Base-by-base conservation (phyloP, 768 basidiomycete species). In the Boletus vermiculosoides region DNA sequence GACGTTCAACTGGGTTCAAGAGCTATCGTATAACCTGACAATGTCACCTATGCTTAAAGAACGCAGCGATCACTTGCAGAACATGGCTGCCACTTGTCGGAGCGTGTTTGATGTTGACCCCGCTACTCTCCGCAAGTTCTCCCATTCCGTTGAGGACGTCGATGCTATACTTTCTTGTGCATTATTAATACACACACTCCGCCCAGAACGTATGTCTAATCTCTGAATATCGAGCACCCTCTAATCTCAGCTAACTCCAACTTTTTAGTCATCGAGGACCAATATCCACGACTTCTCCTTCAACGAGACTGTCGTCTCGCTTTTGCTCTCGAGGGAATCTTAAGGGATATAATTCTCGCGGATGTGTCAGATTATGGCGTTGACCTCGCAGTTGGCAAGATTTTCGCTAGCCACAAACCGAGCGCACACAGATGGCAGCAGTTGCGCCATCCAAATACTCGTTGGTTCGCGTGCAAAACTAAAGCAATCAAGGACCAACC, bases 231-330 rank as follows among this genome's bases (percentile, higher is more conserved):
- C n/a, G 16, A n/a, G 18, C 18, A 34, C 13, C 13, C 33, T 34
- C 5, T 36, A 36, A 10, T n/a, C 40, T 40, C n/a, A 20, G n/a
- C 40, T 6, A 40, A 40, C 40, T 20, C 12, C 40, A 40, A 40
- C 5, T 20, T n/a, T 25, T 23, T 23, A 44, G 42, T 0, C 2
- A 2, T 16, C 2, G 1, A 2, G 16, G 13, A 7, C 22, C 0
- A 8, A 0, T 23, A 18, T 9, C 9, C 30, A 30, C 8, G 9
- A 30, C 30, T 30, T 1, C 46, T 65, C 20, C 45, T 64, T 20
- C 42, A 60, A 18, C 62, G 70, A 5, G 64, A 74, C 36, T 22
- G 56, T 20, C 63, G 66, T 37, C 44, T 72, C 6, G 57, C 69
- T 6, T 48, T 58, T 18, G 34, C 46, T 4, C 16, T 73, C 13